A percentile compares a stretch with the other conserved stretches of the same genome.
phyloP scores from a whole-genome alignment of 306 rosid genomes.

The Cucurbita argyrosperma region DNA sequence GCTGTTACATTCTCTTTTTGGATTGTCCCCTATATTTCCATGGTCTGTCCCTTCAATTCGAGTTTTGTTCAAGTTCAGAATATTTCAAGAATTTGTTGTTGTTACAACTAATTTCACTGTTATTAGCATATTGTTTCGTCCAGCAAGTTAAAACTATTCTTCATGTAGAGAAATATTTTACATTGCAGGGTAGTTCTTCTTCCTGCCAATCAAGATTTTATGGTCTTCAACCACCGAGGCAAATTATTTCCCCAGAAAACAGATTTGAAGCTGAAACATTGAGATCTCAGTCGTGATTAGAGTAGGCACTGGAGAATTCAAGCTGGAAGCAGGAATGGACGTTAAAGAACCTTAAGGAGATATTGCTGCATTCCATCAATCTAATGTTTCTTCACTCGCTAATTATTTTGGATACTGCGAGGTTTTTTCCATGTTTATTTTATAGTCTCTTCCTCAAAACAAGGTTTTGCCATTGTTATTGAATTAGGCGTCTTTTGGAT shows the following conservation, averaged over 20 bases:
- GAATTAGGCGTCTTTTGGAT: background rate
- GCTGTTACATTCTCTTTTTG: background rate
- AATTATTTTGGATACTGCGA: background rate
- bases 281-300: background rate
- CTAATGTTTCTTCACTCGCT: background rate
- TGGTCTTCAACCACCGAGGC: slow-evolving; percentile 87
- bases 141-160: background rate
- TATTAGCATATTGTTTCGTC: background rate
- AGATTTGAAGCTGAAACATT: slow-evolving; percentile 43
- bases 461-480: background rate
- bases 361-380: background rate
- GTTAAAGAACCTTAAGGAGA: background rate
- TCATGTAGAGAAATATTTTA: slow-evolving; percentile 1
- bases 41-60: background rate
- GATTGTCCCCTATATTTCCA: background rate
- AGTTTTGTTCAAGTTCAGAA: background rate
- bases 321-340: background rate
- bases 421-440: background rate
- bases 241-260: slow-evolving; percentile 30
- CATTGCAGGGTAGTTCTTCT: slow-evolving; percentile 62
- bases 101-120: background rate
- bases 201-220: slow-evolving; percentile 63
- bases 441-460: background rate
- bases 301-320: background rate
- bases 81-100: background rate